Evolutionary conservation across 2,329 filamentous ascomycete species (phyloP).

Genomic region (Pyricularia grisea): DNA sequence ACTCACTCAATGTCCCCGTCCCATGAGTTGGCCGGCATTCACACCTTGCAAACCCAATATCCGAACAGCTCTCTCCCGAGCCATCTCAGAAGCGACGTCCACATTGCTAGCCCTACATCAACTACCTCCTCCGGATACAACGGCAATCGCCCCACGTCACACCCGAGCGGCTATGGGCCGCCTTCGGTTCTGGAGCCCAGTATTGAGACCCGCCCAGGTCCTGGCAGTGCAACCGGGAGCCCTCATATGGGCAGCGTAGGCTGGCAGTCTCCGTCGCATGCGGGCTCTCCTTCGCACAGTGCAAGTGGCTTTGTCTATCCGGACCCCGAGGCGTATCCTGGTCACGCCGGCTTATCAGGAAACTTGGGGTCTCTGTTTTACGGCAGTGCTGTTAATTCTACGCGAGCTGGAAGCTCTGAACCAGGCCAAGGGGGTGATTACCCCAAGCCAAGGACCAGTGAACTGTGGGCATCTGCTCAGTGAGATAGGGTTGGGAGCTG

Average conservation of each 20-base stretch:
- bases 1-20: conserved; percentile 71
- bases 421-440: conserved; percentile 46
- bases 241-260: conserved; percentile 75
- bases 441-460: conserved; percentile 45
- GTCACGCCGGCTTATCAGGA: conserved; percentile 32
- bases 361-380: conserved; percentile 63
- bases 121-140: conserved; percentile 54
- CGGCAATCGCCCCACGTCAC: conserved; percentile 66
- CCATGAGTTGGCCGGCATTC: conserved; percentile 61
- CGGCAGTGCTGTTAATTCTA: conserved; percentile 50
- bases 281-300: conserved; percentile 60
- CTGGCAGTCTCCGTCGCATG: conserved; percentile 80
- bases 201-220: conserved; percentile 63
- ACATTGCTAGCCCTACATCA: conserved; percentile 60
- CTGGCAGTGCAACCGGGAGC: conserved; percentile 54
- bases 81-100: conserved; percentile 70
- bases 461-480: conserved; percentile 43
- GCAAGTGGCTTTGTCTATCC: conserved; percentile 65
- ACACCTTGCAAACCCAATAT: conserved; percentile 68
- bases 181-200: conserved; percentile 79
- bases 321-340: conserved; percentile 67
- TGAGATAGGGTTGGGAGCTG: conserved; percentile 15
- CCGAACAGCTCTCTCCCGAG: conserved; percentile 70
- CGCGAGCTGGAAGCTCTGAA: conserved; percentile 67
- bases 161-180: conserved; percentile 74